A percentile compares a stretch with the other conserved stretches of the same genome.
phyloP scores from a whole-genome alignment of 306 rosid genomes.

The Vigna reflexopilosa region DNA sequence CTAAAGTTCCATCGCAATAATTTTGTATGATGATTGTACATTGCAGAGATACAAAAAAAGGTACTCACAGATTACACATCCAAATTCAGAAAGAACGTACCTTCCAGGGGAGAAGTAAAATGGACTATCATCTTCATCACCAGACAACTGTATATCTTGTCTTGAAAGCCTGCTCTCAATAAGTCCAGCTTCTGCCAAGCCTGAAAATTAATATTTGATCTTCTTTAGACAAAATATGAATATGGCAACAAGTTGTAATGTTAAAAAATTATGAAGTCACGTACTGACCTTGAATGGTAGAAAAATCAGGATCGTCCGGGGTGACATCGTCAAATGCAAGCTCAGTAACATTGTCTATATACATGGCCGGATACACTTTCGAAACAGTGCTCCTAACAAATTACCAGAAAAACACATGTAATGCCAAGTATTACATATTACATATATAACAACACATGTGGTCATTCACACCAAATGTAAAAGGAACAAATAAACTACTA shows the following conservation, averaged over 20 bases:
- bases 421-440: conserved; percentile 40
- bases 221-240: conserved; percentile 38
- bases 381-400: conserved; percentile 74
- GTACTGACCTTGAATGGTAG: conserved; percentile 87
- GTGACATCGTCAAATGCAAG: conserved; percentile 95
- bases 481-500: conserved; percentile 44
- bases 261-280: conserved; percentile 34
- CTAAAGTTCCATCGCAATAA: conserved; percentile 3
- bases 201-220: conserved; percentile 52
- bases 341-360: conserved; percentile 85
- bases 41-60: background rate
- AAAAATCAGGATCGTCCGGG: conserved; percentile 89
- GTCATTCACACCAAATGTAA: conserved; percentile 28
- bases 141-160: conserved; percentile 65
- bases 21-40: conserved; percentile 6
- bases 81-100: conserved; percentile 48
- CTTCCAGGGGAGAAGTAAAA: conserved; percentile 83
- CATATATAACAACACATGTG: background rate
- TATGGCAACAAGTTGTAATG: conserved; percentile 10
- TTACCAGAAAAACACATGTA: conserved; percentile 36
- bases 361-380: conserved; percentile 98
- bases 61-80: conserved; percentile 34
- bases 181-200: conserved; percentile 99
- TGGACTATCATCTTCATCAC: conserved; percentile 67
- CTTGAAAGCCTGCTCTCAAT: conserved; percentile 94